These are phyloP conservation scores for Candida stauntonica DNA, from an alignment of 805 yeast genomes.

Conservation along the genomic window DNA sequence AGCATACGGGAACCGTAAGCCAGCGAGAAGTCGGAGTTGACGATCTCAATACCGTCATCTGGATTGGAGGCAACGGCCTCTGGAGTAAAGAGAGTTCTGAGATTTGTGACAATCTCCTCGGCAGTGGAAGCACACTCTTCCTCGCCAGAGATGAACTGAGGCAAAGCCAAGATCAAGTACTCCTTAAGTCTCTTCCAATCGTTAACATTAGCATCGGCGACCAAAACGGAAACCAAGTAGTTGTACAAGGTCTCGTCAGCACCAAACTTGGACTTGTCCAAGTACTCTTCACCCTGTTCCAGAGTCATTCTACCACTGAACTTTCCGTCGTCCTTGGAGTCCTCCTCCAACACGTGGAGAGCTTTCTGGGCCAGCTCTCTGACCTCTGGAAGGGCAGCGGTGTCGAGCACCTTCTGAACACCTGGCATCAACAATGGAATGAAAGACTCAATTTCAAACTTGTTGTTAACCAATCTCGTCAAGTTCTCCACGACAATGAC, in stretches of 20 bases:
- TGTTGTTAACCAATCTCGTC: constrained; percentile 92
- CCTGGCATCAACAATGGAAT: constrained; percentile 91
- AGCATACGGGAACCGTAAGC: constrained; percentile 98
- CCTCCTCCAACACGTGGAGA: constrained; percentile 71
- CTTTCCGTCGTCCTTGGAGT: constrained; percentile 67
- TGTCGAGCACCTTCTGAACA: constrained; percentile 77
- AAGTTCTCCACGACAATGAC: constrained; percentile 94
- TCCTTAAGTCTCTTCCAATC: constrained; percentile 62
- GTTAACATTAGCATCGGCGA: constrained; percentile 66
- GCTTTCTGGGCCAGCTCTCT: constrained; percentile 92
- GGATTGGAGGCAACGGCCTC: constrained; percentile 52
- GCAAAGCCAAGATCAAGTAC: constrained; percentile 42
- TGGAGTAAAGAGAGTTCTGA: constrained; percentile 51
- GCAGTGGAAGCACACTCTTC: constrained; percentile 38
- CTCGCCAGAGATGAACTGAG: constrained; percentile 33
- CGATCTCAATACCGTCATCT: constrained; percentile 86
- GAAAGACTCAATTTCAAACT: constrained; percentile 82
- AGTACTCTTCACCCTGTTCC: constrained; percentile 47
- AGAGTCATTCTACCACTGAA: constrained; percentile 69
- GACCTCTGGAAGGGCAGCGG: constrained; percentile 94
- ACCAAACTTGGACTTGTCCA: constrained; percentile 29
- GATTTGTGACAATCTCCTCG: constrained; percentile 40
- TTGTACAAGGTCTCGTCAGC: constrained; percentile 37
- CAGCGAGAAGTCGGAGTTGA: constrained; percentile 88
- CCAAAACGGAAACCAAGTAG: constrained; percentile 51